phyloP scores from a whole-genome alignment of 441 rosid species.

The Populus hybrid region DNA sequence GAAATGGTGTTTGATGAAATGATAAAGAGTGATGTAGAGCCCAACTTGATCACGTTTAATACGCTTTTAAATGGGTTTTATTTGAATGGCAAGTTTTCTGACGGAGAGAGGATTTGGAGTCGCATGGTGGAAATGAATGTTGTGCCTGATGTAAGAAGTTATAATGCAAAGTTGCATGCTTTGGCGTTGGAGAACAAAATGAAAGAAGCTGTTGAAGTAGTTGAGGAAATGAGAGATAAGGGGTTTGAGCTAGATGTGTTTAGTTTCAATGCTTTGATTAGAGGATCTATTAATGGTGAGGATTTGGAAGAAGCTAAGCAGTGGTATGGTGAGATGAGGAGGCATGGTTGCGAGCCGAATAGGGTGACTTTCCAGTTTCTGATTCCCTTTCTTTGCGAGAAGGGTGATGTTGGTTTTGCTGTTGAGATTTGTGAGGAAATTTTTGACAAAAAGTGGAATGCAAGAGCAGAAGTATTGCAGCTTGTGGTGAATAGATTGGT shows the following conservation, averaged over 20 bases:
- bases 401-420: slow-evolving; percentile 52
- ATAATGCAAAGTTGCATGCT: slow-evolving; percentile 54
- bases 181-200: slow-evolving; percentile 39
- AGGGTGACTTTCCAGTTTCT: slow-evolving; percentile 32
- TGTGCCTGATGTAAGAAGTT: slow-evolving; percentile 48
- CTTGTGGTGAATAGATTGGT: slow-evolving; percentile 53
- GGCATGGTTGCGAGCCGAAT: slow-evolving; percentile 29
- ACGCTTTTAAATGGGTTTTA: slow-evolving; percentile 43
- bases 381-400: slow-evolving; percentile 44
- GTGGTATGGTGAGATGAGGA: slow-evolving; percentile 44
- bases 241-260: slow-evolving; percentile 40
- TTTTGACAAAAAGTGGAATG: slow-evolving; percentile 14
- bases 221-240: slow-evolving; percentile 39
- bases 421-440: slow-evolving; percentile 46
- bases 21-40: slow-evolving; percentile 45
- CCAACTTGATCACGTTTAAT: slow-evolving; percentile 49
- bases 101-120: slow-evolving; percentile 60
- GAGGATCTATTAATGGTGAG: slow-evolving; percentile 40
- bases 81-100: slow-evolving; percentile 33
- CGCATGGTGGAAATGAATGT: slow-evolving; percentile 43
- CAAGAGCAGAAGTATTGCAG: slow-evolving; percentile 35
- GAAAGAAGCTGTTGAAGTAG: slow-evolving; percentile 40
- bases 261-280: slow-evolving; percentile 47
- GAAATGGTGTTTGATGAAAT: slow-evolving; percentile 43
- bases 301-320: slow-evolving; percentile 47